Evolutionary conservation across 2,329 filamentous ascomycete genomes (phyloP), one percentile per base, ranked within the genome.

Genomic region (Scedosporium aurantiacum): DNA sequence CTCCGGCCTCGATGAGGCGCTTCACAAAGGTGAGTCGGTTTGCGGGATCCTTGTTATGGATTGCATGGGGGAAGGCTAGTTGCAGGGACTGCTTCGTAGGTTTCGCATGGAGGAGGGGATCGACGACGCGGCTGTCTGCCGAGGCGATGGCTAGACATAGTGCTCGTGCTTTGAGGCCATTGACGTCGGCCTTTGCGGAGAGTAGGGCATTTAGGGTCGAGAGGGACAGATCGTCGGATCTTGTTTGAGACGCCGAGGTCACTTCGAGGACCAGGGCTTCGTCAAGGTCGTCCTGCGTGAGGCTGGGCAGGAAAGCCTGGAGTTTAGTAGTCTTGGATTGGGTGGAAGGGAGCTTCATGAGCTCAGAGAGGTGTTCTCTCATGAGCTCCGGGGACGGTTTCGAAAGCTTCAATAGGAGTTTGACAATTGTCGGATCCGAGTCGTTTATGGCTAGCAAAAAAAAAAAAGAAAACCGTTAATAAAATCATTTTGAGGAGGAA

Each of bases 151-250:
- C 80, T 60, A 73, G 72, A 60, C 79, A 79, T 0, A 86, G 68
- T 0, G 82, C 76, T 1, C 78, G 75, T 0, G 76, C 81, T 27
- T 82, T 78, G 62, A 77, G 74, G 1, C 75, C 73, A 64, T 85
- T 83, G n/a, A 82, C 72, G 56, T 84, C 78, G 2, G 82, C 82
- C 0, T 81, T 80, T 1, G 76, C 73, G 1, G 75, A 72, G 1
- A 86, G 67, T 0, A 85, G 73, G 0, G 74, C 70, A 61, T 76
- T 74, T 40, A 84, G 62, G 0, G 78, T 75, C 2, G 76, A 71
- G 4, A 80, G 68, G 1, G 74, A 74, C 3, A 76, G 74, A 10
- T 74, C 68, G 1, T 72, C 68, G 0, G 69, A 68, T 0, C 70
- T 71, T 2, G 71, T 70, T 60, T 75, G 70, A 8, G 80, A 68